Conservation (phyloP, 78 protist genomes). For the Emiliania huxleyi region DNA sequence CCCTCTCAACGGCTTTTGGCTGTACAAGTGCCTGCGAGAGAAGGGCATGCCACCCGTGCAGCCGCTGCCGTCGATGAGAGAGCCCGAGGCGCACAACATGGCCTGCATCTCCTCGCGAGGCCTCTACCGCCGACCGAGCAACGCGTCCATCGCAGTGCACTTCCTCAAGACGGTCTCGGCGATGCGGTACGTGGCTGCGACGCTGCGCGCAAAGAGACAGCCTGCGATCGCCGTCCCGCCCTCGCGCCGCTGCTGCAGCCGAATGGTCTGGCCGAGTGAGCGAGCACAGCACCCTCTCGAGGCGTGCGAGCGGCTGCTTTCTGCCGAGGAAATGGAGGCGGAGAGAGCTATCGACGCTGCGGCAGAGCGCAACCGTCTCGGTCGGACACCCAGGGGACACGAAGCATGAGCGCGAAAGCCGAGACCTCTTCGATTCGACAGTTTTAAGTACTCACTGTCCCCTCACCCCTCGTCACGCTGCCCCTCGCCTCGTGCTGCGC, state of each 20-base stretch:
- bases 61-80: background rate
- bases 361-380: too few species aligned
- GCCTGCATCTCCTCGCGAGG: background rate
- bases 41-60: background rate
- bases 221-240: background rate
- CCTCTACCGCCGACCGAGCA: background rate
- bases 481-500: too few species aligned
- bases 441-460: too few species aligned
- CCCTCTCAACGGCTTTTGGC: background rate
- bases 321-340: too few species aligned
- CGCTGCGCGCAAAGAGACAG: background rate
- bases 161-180: background rate
- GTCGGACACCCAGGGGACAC: too few species aligned
- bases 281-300: too few species aligned
- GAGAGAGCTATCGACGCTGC: too few species aligned
- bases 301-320: too few species aligned
- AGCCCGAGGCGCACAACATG: slow-evolving; percentile 6
- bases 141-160: background rate
- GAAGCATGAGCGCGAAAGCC: too few species aligned
- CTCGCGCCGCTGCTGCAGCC: background rate
- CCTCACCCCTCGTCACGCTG: too few species aligned
- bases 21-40: background rate
- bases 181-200: background rate
- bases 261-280: slow-evolving; percentile 5
- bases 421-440: too few species aligned